phyloP scores from a whole-genome alignment of 2,329 filamentous ascomycete genomes.

The Colletotrichum sojae region DNA sequence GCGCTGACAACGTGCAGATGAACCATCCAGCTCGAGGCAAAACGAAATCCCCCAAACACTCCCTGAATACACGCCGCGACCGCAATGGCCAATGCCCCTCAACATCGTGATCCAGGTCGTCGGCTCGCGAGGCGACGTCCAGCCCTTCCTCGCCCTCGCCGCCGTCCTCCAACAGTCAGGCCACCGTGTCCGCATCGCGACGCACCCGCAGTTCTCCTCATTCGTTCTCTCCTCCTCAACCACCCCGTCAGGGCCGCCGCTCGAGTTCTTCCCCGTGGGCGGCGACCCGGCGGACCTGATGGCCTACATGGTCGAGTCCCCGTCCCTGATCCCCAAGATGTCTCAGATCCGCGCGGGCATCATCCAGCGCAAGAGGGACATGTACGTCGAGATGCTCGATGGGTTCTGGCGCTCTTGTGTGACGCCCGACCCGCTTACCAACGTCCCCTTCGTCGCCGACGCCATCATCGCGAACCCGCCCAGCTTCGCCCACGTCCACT shows the following conservation, averaged over 20 bases:
- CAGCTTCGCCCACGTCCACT: conserved; percentile 63
- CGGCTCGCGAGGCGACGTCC: conserved; percentile 67
- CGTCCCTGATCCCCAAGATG: conserved; percentile 47
- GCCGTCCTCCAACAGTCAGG: conserved; percentile 61
- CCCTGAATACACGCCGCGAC: conserved; percentile 22
- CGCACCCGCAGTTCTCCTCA: conserved; percentile 61
- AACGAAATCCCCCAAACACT: conserved; percentile 2
- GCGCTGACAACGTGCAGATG: conserved; percentile 3
- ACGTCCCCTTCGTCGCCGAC: conserved; percentile 61
- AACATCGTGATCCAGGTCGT: conserved; percentile 71
- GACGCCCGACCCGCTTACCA: conserved; percentile 39
- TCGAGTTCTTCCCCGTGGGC: conserved; percentile 69
- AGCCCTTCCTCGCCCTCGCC: conserved; percentile 69
- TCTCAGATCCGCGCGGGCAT: conserved; percentile 45
- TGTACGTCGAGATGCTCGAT: conserved; percentile 44
- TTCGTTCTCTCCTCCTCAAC: conserved; percentile 56
- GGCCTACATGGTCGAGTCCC: conserved; percentile 49
- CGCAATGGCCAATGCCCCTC: conserved; percentile 45
- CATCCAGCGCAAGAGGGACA: conserved; percentile 45
- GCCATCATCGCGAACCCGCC: conserved; percentile 67
- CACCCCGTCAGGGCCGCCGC: conserved; percentile 43
- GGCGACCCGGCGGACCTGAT: conserved; percentile 63
- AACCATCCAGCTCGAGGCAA: conserved; percentile 12
- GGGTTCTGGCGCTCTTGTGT: conserved; percentile 45
- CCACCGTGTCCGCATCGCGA: conserved; percentile 66